Evolutionary conservation across 192 early-diverging fungal species (phyloP), one percentile per base, ranked within the genome.

Genomic region (Phycomyces blakesleeanus): DNA sequence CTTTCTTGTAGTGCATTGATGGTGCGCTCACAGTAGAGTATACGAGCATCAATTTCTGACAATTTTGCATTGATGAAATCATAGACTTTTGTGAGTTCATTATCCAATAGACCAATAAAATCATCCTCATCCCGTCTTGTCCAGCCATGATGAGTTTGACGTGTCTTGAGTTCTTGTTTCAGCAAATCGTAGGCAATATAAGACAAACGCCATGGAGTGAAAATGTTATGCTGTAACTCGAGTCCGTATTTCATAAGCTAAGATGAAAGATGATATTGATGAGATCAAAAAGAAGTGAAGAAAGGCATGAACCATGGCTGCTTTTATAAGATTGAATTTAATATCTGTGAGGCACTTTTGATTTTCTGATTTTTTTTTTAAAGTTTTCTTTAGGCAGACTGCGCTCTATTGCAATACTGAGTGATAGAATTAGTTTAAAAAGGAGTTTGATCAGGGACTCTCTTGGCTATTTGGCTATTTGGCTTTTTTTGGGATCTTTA

Each of bases 21-120:
- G 22, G 78, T 71, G 57, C 81, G 63, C 65, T 91, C 87, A 63
- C 85, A 87, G 61, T 87, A 79, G 53, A 84, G 78, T n/a, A 90
- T 87, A 51, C 85, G 86, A 22, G 76, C 84, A 77, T 90, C 83
- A 53, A 91, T 84, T 66, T 91, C 91, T 68, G 81, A 79, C 60
- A 85, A 81, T 78, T 91, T 93, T 60, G 85, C 75, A 68, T 87
- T 82, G 55, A 86, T 84, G 64, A 93, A 93, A 47, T 71, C 71
- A 69, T 85, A 82, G 63, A 85, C 85, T 85, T 94, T 97, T 61
- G 88, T 89, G 22, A 97, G 83, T 76, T 97, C 93, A 42, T 89
- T 83, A 51, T 93, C 95, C 12, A 97, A 73, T 26, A 83, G 76
- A 57, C 91, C 89, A 15, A 78, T 91, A 81, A 92, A 92, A 55